Percentiles rank a stretch among this genome's conserved stretches.
Evolutionary conservation across 1,284 basidiomycete species (phyloP).

Genomic region (Cerioporus squamosus): DNA sequence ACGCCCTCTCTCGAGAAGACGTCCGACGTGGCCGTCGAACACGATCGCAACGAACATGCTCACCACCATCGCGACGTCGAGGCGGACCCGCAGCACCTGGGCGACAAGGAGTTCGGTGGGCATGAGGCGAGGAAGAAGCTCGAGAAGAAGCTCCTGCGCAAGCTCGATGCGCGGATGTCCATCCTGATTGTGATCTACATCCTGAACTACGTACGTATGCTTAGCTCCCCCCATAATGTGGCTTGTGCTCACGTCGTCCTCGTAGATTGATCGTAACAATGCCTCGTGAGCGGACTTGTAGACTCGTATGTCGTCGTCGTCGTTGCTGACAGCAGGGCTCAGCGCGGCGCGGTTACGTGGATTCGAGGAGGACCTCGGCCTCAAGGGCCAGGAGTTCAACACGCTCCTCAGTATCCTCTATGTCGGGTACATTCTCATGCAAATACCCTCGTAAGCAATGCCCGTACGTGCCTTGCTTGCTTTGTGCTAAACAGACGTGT

Average conservation of each 20-base stretch:
- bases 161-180: conserved; percentile 67
- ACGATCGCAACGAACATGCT: conserved; percentile 2
- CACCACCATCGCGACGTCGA: conserved; percentile 13
- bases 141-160: conserved; percentile 59
- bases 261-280: conserved; percentile 70
- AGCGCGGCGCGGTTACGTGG: conserved; percentile 72
- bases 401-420: conserved; percentile 78
- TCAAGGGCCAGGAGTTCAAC: conserved; percentile 69
- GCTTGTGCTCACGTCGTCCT: conserved; percentile 19
- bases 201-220: conserved; percentile 58
- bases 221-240: neutral
- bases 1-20: conserved; percentile 18
- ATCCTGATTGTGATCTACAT: conserved; percentile 72
- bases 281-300: conserved; percentile 47
- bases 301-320: neutral
- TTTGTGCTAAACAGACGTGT: neutral
- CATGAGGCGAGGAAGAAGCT: conserved; percentile 44
- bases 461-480: neutral
- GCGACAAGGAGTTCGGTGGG: conserved; percentile 48
- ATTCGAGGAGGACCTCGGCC: conserved; percentile 69
- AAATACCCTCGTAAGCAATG: conserved; percentile 69
- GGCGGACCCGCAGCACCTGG: conserved; percentile 18
- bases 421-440: conserved; percentile 81
- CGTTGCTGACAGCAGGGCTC: neutral
- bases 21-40: conserved; percentile 14